Base-by-base conservation (phyloP, 441 rosid genomes). In the Mallotus japonicus region DNA sequence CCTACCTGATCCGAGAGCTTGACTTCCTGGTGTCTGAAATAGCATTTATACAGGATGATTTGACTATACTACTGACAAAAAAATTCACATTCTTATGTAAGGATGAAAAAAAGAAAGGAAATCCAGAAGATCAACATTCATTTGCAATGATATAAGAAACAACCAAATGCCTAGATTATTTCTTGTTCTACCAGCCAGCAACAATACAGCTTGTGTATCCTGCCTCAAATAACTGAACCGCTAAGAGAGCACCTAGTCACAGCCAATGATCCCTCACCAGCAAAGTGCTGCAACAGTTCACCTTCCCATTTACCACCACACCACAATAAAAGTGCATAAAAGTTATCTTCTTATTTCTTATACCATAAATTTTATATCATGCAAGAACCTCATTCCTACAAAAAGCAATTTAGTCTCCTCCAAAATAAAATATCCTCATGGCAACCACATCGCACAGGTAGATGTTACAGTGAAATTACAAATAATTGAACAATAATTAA, bases 1-100 rank as follows among this genome's bases (percentile, higher is more conserved):
- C 80, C 94, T 78, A 19, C 92, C 94, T 7, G 94, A 83, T 20
- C 87, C 90, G 61, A 80, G 67, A 62, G 82, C 76, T 76, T 85
- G 87, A 70, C 78, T 83, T 71, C 78, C 83, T 44, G 68, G 75
- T 14, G 74, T 81, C 93, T 89, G 82, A 76, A 70, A 34, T 62
- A 15, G 67, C 24, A 59, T 37, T 75, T 69, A 73, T 12, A 65
- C 12, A 46, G 15, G 17, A 74, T 65, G 32, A 16, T 16, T 37
- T 17, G 6, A 71, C 28, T 13, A 58, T 11, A 62, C 40, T 20
- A 42, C 15, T 22, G 20, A 13, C 49, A 50, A 37, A 50, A 22
- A 20, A 12, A 69, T 50, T n/a, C 32, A 47, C 6, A 50, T 28
- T 22, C 24, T 6, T 40, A 28, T 50, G 42, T 47, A 15, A 9